A percentile compares a stretch with the other conserved stretches of the same genome.
Conservation (phyloP, 306 rosid genomes). For the Lathyrus oleraceus region DNA sequence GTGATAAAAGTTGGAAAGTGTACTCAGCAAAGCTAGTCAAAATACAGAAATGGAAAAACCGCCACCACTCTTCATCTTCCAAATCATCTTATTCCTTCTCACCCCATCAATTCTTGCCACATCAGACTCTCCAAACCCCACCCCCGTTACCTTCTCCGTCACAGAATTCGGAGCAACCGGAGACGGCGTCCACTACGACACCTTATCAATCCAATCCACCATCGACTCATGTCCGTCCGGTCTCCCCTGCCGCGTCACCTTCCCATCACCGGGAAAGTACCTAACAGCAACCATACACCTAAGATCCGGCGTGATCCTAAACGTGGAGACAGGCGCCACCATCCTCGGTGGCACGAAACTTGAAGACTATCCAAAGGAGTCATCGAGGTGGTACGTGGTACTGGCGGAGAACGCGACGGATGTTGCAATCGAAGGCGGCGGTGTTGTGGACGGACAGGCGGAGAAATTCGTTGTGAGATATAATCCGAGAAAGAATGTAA, state of each 20-base stretch:
- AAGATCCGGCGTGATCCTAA: slow-evolving; percentile 69
- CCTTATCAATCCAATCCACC: slow-evolving; percentile 76
- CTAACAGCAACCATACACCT: slow-evolving; percentile 77
- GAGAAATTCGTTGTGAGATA: slow-evolving; percentile 63
- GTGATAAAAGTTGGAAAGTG: no score
- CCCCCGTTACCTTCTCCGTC: slow-evolving; percentile 49
- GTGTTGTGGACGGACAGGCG: slow-evolving; percentile 87
- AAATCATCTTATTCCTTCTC: slow-evolving; percentile 13
- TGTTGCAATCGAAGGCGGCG: slow-evolving; percentile 86
- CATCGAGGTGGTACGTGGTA: slow-evolving; percentile 73
- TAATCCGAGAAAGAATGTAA: slow-evolving; percentile 73
- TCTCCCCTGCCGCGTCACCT: slow-evolving; percentile 52
- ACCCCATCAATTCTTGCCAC: slow-evolving; percentile 49
- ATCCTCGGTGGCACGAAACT: slow-evolving; percentile 62
- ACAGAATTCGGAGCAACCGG: slow-evolving; percentile 76
- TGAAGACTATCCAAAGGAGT: slow-evolving; percentile 66
- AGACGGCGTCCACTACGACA: slow-evolving; percentile 75
- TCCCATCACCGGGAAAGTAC: slow-evolving; percentile 70
- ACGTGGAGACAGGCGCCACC: slow-evolving; percentile 62
- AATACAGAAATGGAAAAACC: slow-evolving; percentile 37
- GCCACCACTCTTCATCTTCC: slow-evolving; percentile 14
- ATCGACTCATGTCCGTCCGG: slow-evolving; percentile 59
- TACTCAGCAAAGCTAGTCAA: neutral
- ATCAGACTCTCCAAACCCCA: slow-evolving; percentile 24
- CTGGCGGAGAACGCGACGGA: slow-evolving; percentile 77